A percentile compares a stretch with the other conserved stretches of the same genome.
These are phyloP conservation scores for Hirschioporus abietinus DNA, from an alignment of 768 basidiomycete species.

Conservation along the genomic window DNA sequence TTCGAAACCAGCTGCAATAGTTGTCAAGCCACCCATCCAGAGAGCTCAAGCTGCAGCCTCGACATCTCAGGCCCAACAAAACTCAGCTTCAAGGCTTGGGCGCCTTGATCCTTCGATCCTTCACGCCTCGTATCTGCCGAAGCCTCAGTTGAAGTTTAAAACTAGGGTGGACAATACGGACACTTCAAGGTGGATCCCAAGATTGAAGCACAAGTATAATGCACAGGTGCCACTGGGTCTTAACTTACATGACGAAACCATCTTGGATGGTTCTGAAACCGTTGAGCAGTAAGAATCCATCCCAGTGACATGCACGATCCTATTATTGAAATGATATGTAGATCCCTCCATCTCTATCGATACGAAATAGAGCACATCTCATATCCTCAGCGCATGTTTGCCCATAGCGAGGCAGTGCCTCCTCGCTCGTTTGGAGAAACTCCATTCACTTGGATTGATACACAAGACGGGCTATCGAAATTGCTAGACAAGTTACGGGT, in stretches of 20 bases:
- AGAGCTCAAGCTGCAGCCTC: constrained; percentile 15
- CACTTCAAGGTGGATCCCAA: constrained; percentile 57
- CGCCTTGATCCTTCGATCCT: constrained; percentile 57
- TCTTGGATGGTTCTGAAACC: constrained; percentile 17
- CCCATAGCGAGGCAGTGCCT: constrained; percentile 39
- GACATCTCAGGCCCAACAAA: constrained; percentile 24
- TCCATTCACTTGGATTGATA: constrained; percentile 68
- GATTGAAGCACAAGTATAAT: constrained; percentile 72
- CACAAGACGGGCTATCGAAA: constrained; percentile 42
- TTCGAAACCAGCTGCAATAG: constrained; percentile 61
- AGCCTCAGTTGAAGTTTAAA: constrained; percentile 79
- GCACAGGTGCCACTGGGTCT: constrained; percentile 80
- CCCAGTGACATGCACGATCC: not conserved
- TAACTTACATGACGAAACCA: constrained; percentile 32
- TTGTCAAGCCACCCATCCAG: constrained; percentile 39
- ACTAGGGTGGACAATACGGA: constrained; percentile 52
- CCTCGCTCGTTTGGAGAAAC: constrained; percentile 60
- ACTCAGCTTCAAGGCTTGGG: constrained; percentile 26
- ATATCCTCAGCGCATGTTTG: constrained; percentile 68
- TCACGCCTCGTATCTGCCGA: constrained; percentile 69
- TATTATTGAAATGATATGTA: constrained; percentile 11
- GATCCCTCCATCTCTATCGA: constrained; percentile 66
- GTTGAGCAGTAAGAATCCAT: constrained; percentile 22
- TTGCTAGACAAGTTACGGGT: constrained; percentile 66
- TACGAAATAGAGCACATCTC: constrained; percentile 75